Percentiles rank a stretch among this genome's conserved stretches.
Evolutionary conservation across 805 yeast genomes (phyloP).

Genomic region (Wickerhamia fluorescens): DNA sequence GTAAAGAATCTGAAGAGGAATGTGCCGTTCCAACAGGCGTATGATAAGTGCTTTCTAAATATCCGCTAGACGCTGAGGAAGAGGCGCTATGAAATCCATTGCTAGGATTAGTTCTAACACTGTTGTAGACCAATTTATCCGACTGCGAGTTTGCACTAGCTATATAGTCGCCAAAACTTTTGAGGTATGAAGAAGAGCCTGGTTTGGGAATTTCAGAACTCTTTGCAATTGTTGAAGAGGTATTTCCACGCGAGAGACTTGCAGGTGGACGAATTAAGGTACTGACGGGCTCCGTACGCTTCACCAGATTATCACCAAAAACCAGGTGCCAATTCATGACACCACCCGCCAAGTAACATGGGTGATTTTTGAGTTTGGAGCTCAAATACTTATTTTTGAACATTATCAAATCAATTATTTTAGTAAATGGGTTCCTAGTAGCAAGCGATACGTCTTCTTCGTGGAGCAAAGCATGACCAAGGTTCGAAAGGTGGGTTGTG

Average conservation of each 20-base stretch:
- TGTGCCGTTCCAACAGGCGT: too few species aligned
- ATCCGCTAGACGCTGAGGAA: too few species aligned
- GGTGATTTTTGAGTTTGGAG: constrained; percentile 24
- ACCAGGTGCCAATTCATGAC: constrained; percentile 24
- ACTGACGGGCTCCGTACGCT: too few species aligned
- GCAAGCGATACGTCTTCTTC: constrained; percentile 31
- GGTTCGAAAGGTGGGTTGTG: constrained; percentile 23
- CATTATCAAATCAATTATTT: constrained; percentile 34
- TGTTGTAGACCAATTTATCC: too few species aligned
- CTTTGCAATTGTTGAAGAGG: too few species aligned
- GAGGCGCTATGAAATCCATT: too few species aligned
- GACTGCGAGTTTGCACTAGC: constrained; percentile 26
- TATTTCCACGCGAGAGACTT: background rate
- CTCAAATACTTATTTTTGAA: constrained; percentile 27
- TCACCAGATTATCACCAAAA: constrained; percentile 20
- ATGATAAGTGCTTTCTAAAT: too few species aligned
- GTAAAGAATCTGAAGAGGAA: too few species aligned
- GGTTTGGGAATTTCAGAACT: constrained; percentile 6
- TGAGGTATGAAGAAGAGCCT: constrained; percentile 20
- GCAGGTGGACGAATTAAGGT: constrained; percentile 1
- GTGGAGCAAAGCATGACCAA: constrained; percentile 31
- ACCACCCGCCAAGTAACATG: constrained; percentile 32
- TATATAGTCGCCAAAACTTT: constrained; percentile 21
- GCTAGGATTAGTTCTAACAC: too few species aligned
- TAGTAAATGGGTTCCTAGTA: constrained; percentile 49